These are phyloP conservation scores for Taphrina wiesneri DNA, from an alignment of 1,139 yeast genomes.

Conservation along the genomic window DNA sequence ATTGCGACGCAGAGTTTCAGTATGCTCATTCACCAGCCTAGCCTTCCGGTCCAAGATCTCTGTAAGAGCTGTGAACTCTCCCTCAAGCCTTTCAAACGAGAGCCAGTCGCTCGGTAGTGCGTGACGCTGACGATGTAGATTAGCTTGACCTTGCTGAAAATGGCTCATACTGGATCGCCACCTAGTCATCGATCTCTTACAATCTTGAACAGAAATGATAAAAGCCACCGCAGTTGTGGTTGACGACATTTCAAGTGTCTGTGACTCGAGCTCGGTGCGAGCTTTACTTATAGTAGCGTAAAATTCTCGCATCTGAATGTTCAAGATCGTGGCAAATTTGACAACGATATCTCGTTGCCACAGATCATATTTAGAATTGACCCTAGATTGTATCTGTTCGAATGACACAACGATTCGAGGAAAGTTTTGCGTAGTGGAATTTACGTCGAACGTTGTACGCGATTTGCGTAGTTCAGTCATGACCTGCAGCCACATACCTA, in stretches of 20 bases:
- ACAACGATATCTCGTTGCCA: slow-evolving; percentile 57
- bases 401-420: slow-evolving; percentile 53
- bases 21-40: slow-evolving; percentile 35
- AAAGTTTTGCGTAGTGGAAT: slow-evolving; percentile 49
- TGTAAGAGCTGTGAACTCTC: slow-evolving; percentile 52
- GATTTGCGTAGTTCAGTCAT: slow-evolving; percentile 53
- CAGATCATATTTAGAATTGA: slow-evolving; percentile 57
- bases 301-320: slow-evolving; percentile 43
- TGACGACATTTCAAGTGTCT: slow-evolving; percentile 47
- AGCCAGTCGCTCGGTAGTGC: slow-evolving; percentile 61
- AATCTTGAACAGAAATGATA: slow-evolving; percentile 46
- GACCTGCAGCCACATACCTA: slow-evolving; percentile 54
- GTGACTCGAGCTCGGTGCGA: slow-evolving; percentile 47
- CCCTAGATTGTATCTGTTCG: slow-evolving; percentile 57
- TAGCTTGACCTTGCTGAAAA: slow-evolving; percentile 51
- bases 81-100: slow-evolving; percentile 63
- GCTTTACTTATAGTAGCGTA: slow-evolving; percentile 44
- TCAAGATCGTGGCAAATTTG: slow-evolving; percentile 51
- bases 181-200: slow-evolving; percentile 41
- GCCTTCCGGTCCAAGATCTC: slow-evolving; percentile 51
- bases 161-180: slow-evolving; percentile 46
- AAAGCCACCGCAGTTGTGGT: slow-evolving; percentile 48
- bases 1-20: slow-evolving; percentile 37
- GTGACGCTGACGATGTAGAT: slow-evolving; percentile 53
- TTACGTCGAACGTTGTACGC: slow-evolving; percentile 57